A percentile compares a stretch with the other conserved stretches of the same genome.
Evolutionary conservation across 1,284 basidiomycete species (phyloP).

Genomic region (Ustilago cynodontis): DNA sequence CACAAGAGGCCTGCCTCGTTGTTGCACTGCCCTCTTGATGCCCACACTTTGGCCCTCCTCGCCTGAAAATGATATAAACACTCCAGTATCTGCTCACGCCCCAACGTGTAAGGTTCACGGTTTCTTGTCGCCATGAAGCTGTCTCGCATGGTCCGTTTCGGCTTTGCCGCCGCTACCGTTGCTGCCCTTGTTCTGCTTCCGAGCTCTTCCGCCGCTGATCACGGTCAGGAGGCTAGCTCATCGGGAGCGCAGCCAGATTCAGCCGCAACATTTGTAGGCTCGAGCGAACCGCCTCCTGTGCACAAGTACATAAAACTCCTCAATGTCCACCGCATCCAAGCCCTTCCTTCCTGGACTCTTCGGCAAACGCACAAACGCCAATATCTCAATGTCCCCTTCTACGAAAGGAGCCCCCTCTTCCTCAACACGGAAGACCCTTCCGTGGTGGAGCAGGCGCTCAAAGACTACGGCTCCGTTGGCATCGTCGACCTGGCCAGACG

Average conservation of each 20-base stretch:
- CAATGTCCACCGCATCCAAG: neutral
- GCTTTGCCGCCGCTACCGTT: neutral
- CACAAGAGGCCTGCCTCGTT: constrained; percentile 37
- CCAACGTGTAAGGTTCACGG: neutral
- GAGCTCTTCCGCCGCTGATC: neutral
- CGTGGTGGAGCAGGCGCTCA: constrained; percentile 12
- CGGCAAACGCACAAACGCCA: too few species aligned
- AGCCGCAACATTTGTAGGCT: neutral
- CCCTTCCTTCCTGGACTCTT: too few species aligned
- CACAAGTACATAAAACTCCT: neutral
- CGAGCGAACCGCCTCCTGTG: neutral
- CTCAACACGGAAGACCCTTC: neutral
- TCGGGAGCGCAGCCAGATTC: neutral
- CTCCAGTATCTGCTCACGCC: neutral
- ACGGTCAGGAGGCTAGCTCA: neutral
- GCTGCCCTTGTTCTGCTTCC: neutral
- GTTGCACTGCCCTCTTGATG: constrained; percentile 21
- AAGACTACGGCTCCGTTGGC: neutral
- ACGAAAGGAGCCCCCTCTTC: neutral
- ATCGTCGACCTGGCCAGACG: neutral
- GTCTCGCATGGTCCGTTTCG: neutral
- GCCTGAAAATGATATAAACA: neutral
- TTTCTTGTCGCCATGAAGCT: constrained; percentile 1
- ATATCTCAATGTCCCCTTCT: constrained; percentile 1
- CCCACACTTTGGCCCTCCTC: neutral